These are phyloP conservation scores for Neofusicoccum laricinum DNA, from an alignment of 2,329 filamentous ascomycete species.

Conservation along the genomic window DNA sequence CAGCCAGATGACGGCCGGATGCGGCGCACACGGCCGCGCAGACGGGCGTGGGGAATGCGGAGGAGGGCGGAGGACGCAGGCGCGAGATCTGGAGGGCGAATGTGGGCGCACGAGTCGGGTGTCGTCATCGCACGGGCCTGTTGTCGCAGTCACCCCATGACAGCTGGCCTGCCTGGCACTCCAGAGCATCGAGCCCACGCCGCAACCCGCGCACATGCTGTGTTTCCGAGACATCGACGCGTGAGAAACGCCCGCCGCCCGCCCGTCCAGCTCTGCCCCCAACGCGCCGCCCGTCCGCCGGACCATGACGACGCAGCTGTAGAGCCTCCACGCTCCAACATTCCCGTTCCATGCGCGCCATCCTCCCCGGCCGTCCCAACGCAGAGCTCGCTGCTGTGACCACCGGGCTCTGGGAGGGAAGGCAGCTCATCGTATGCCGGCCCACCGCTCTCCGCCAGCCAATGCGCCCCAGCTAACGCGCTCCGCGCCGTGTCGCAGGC, in stretches of 20 bases:
- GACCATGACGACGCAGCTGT: slow-evolving; percentile 16
- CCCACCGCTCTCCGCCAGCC: slow-evolving; percentile 1
- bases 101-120: not conserved
- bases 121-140: slow-evolving; percentile 14
- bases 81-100: not conserved
- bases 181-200: not conserved
- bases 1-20: not conserved
- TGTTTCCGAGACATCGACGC: not conserved
- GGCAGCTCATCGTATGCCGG: slow-evolving; percentile 66
- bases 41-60: not conserved
- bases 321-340: slow-evolving; percentile 6
- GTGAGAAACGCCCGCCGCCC: not conserved
- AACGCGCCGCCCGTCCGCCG: not conserved
- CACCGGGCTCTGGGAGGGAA: slow-evolving; percentile 69
- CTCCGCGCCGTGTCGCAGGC: slow-evolving; percentile 49
- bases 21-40: not conserved
- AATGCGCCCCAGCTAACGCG: slow-evolving; percentile 5
- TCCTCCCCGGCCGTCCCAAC: slow-evolving; percentile 76
- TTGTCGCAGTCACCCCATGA: slow-evolving; percentile 13
- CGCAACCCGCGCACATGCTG: not conserved
- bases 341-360: slow-evolving; percentile 61
- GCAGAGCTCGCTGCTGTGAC: slow-evolving; percentile 74
- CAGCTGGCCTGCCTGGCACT: not conserved
- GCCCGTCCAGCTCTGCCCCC: not conserved
- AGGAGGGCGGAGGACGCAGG: not conserved